Conservation (phyloP, 108 stramenopile genomes). For the Chaetoceros tenuissimus region DNA sequence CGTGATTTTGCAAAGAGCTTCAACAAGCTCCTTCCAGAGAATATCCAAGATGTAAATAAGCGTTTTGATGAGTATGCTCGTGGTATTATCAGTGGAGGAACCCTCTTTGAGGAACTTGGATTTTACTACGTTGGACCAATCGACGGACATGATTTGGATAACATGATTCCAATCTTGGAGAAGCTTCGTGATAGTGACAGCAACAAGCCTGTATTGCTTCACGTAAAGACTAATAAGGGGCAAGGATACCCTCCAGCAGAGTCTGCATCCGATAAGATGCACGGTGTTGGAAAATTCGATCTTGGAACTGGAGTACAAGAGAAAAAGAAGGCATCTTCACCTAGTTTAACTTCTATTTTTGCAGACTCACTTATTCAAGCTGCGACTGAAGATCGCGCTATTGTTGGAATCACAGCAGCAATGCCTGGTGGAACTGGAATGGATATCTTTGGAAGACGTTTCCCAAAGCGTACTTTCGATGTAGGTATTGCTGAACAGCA, state of each 20-base stretch:
- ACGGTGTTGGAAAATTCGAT: constrained; percentile 96
- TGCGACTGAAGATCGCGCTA: constrained; percentile 83
- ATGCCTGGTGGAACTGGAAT: constrained; percentile 99
- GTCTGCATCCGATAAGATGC: constrained; percentile 90
- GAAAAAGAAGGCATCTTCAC: constrained; percentile 68
- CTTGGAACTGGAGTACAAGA: constrained; percentile 87
- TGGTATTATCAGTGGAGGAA: constrained; percentile 91
- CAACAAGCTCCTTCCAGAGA: constrained; percentile 86
- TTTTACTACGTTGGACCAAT: constrained; percentile 98
- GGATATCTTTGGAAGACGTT: constrained; percentile 94
- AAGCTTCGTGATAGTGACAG: constrained; percentile 78
- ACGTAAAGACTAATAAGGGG: constrained; percentile 92
- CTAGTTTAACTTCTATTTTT: constrained; percentile 89
- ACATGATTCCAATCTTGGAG: constrained; percentile 92
- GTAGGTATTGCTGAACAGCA: constrained; percentile 98
- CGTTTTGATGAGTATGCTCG: constrained; percentile 97
- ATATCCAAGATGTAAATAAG: constrained; percentile 92
- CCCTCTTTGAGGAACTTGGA: constrained; percentile 95
- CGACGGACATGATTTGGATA: constrained; percentile 96
- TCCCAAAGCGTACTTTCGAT: constrained; percentile 95
- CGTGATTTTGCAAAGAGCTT: constrained; percentile 89
- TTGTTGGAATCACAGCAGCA: constrained; percentile 96
- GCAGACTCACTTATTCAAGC: constrained; percentile 88
- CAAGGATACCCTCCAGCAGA: constrained; percentile 94
- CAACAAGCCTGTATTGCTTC: constrained; percentile 89